A percentile compares a stretch with the other conserved stretches of the same genome.
phyloP scores from a whole-genome alignment of 1,284 basidiomycete species.

The Tranzscheliella williamsii region DNA sequence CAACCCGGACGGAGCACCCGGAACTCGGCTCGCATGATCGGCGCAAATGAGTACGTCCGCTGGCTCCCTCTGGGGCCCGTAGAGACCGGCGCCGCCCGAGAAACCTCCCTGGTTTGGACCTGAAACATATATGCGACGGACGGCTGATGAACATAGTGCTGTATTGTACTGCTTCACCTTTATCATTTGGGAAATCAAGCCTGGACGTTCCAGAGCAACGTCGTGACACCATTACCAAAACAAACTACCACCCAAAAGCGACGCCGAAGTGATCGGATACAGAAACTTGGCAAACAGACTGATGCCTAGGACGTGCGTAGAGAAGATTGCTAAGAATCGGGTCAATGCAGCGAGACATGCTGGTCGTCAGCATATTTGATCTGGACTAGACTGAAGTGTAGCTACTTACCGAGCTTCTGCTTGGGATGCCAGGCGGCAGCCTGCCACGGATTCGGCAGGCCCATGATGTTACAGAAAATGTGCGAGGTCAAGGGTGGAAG shows the following conservation, averaged over 20 bases:
- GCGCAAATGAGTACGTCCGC: not conserved
- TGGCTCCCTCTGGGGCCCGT: constrained; percentile 22
- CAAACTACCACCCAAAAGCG: constrained; percentile 18
- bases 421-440: constrained; percentile 63
- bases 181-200: too few species aligned
- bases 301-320: constrained; percentile 66
- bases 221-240: constrained; percentile 42
- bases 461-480: constrained; percentile 92
- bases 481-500: constrained; percentile 64
- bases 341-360: too few species aligned
- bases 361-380: constrained; percentile 4
- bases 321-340: constrained; percentile 63
- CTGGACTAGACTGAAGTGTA: not conserved
- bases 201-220: too few species aligned
- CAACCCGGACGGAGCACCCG: constrained; percentile 9
- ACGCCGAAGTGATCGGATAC: constrained; percentile 16
- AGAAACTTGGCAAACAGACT: constrained; percentile 63
- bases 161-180: too few species aligned
- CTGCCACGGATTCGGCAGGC: constrained; percentile 69
- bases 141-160: too few species aligned
- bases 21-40: constrained; percentile 7
- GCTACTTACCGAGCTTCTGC: constrained; percentile 62
- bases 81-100: constrained; percentile 2
- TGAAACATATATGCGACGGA: too few species aligned
- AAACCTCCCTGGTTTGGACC: not conserved